These are phyloP conservation scores for Tetradesmus lagerheimii DNA, from an alignment of 139 green algal species.

Conservation along the genomic window DNA sequence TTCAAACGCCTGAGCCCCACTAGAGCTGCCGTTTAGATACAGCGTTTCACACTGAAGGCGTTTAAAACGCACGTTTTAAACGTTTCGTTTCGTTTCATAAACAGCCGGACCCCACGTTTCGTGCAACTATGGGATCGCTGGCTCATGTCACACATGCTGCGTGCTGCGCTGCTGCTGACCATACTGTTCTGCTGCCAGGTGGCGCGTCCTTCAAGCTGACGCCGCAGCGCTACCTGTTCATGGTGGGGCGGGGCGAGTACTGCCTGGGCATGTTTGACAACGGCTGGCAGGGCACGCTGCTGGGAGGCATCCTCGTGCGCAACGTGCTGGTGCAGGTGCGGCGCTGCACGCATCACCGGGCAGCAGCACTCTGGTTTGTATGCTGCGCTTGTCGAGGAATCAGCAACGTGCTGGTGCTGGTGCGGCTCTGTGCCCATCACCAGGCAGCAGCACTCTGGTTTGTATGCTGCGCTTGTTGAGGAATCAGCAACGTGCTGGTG, in stretches of 20 bases:
- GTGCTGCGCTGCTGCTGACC: not conserved
- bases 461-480: too few species aligned
- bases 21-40: too few species aligned
- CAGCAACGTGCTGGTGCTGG: constrained; percentile 84
- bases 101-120: too few species aligned
- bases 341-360: not conserved
- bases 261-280: constrained; percentile 97
- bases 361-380: too few species aligned
- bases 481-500: constrained; percentile 78
- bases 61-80: too few species aligned
- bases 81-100: too few species aligned
- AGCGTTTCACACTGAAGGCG: too few species aligned
- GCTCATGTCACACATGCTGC: not conserved
- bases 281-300: constrained; percentile 75
- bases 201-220: constrained; percentile 60
- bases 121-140: too few species aligned
- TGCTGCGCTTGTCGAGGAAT: too few species aligned
- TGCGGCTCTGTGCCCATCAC: constrained; percentile 15
- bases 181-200: constrained; percentile 5
- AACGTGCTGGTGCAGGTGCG: constrained; percentile 82
- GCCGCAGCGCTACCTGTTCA: constrained; percentile 94
- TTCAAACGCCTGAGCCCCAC: too few species aligned
- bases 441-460: too few species aligned
- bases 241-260: constrained; percentile 68
- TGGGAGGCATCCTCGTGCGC: constrained; percentile 89